Base-by-base conservation (phyloP, 2,329 filamentous ascomycete genomes). In the Gliomastix tumulicola region DNA sequence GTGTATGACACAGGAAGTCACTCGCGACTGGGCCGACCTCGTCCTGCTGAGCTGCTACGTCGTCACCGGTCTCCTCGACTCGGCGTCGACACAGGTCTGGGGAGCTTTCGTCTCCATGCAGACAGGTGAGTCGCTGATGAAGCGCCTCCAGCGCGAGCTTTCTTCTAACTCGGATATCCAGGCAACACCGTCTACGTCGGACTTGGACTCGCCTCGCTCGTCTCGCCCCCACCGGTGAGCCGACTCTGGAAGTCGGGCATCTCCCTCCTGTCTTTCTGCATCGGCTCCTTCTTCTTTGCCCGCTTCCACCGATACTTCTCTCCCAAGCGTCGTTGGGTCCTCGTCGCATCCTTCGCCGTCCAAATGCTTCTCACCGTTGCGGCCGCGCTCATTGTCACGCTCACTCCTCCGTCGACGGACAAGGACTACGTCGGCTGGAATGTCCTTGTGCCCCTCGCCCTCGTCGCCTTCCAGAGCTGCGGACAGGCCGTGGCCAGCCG, bases 41-140 rank as follows among this genome's bases (percentile, higher is more conserved):
- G 63, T 87, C 16, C 67, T 90, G 27, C 63, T 90, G 5, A 62
- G 76, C 20, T 87, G 82, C 59, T 89, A 88, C 54, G 62, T 85
- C 44, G 82, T 88, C 52, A 89, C 85, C 0, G 85, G 85, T 5
- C 65, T 90, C 10, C 70, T 88, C 7, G 85, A 90, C 59, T 86
- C 82, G 58, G 79, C 82, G 3, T 79, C 83, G 3, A 82, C 85
- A 32, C 82, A 79, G 39, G 82, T 83, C 30, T 89, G 83, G 80
- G 82, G 84, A 11, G 81, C 81, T 4, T 90, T 90, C 48, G 84
- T 88, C 28, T 85, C 80, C 49, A 89, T 89, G 84, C 85, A 89
- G 53, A 89, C 84, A 21, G 84, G 83, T 76, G 50, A 44, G 65
- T 58, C 20, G 2, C n/a, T n/a, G n/a, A n/a, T n/a, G n/a, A n/a